Conservation (phyloP, 352 stramenopile species). For the Plasmopara muralis region DNA sequence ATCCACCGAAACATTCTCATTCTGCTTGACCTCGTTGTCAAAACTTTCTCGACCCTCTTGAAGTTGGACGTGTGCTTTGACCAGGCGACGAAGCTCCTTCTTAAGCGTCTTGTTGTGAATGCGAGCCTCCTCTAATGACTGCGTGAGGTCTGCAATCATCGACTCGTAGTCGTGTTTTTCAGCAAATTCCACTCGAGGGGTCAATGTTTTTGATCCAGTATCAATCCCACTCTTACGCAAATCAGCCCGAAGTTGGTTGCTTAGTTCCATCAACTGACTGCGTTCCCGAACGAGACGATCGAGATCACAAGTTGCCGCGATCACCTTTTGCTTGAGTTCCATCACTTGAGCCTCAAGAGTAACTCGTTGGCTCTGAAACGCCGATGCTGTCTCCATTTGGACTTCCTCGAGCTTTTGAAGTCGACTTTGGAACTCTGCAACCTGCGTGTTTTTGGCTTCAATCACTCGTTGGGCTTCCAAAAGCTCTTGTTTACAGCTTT, state of each 20-base stretch:
- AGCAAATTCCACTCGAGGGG: conserved; percentile 31
- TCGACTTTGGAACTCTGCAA: conserved; percentile 38
- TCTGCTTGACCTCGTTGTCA: background rate
- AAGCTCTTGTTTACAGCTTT: conserved; percentile 38
- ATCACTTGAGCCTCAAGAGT: conserved; percentile 25
- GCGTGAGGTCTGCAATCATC: conserved; percentile 57
- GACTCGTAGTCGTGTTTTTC: conserved; percentile 71
- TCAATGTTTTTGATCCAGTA: conserved; percentile 9
- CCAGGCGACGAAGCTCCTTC: conserved; percentile 67
- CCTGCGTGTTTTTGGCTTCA: conserved; percentile 33
- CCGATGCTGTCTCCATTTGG: background rate
- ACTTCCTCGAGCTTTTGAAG: conserved; percentile 20
- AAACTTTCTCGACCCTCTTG: conserved; percentile 19
- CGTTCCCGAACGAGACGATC: conserved; percentile 58
- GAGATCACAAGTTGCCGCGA: conserved; percentile 45
- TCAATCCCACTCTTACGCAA: conserved; percentile 37
- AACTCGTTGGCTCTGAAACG: conserved; percentile 21
- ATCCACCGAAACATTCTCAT: background rate
- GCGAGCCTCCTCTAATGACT: conserved; percentile 57
- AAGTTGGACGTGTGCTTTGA: conserved; percentile 51
- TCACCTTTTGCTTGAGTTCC: conserved; percentile 40
- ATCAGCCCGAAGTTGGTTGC: conserved; percentile 66
- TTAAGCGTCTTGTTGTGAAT: conserved; percentile 79
- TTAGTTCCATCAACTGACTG: conserved; percentile 73
- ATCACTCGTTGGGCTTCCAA: conserved; percentile 34